Evolutionary conservation across 2,329 filamentous ascomycete genomes (phyloP).

Genomic region (Sclerotinia subarctica): DNA sequence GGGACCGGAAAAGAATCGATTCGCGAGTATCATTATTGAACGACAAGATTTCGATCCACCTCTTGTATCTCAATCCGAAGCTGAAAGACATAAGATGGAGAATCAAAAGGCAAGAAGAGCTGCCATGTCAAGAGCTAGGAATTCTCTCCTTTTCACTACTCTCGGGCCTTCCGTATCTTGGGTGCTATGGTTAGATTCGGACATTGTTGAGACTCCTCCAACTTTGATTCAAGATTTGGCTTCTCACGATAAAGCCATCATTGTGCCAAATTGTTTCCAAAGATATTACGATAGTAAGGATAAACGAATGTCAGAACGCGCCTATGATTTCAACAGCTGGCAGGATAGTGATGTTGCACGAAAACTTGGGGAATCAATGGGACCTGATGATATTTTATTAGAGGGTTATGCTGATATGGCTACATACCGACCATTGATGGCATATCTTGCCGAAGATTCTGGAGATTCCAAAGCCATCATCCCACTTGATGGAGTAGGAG

Average conservation of each 20-base stretch:
- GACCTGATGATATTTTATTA: constrained; percentile 83
- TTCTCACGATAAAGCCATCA: constrained; percentile 79
- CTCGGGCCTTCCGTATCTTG: constrained; percentile 87
- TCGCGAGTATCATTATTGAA: constrained; percentile 90
- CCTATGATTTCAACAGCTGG: constrained; percentile 99
- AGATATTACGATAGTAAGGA: constrained; percentile 68
- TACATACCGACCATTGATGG: constrained; percentile 90
- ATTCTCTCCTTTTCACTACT: constrained; percentile 92
- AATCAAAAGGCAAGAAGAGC: constrained; percentile 85
- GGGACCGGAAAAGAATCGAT: constrained; percentile 75
- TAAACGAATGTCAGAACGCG: constrained; percentile 68
- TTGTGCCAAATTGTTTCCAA: constrained; percentile 96
- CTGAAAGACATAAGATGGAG: constrained; percentile 84
- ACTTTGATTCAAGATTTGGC: constrained; percentile 90
- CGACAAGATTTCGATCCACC: constrained; percentile 91
- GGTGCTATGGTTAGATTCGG: constrained; percentile 94
- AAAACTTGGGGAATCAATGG: constrained; percentile 75
- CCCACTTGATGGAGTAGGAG: constrained; percentile 86
- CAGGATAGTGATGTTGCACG: constrained; percentile 80
- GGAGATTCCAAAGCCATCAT: constrained; percentile 62
- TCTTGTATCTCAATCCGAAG: constrained; percentile 75
- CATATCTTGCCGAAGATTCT: constrained; percentile 64
- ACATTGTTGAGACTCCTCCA: constrained; percentile 84
- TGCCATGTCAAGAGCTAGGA: constrained; percentile 89
- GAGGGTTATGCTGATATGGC: constrained; percentile 93